Percentiles rank a stretch among this genome's conserved stretches.
phyloP scores from a whole-genome alignment of 768 basidiomycete species.

The Gelatoporia subvermispora region DNA sequence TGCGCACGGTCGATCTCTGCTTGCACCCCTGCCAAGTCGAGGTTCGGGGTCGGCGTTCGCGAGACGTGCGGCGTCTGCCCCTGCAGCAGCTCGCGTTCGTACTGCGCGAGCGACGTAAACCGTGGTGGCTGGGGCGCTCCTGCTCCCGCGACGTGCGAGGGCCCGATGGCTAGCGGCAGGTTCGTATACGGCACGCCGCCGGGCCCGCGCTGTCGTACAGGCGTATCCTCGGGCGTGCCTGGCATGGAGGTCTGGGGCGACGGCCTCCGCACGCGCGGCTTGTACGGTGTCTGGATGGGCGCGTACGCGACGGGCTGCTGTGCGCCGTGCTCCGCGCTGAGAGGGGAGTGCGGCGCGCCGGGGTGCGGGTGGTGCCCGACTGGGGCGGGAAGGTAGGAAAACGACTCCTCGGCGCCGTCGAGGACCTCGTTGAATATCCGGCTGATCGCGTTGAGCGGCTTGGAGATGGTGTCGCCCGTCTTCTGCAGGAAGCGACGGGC shows the following conservation, averaged over 20 bases:
- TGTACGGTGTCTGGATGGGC: conserved; percentile 61
- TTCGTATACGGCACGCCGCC: conserved; percentile 37
- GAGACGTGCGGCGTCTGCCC: conserved; percentile 41
- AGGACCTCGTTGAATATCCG: conserved; percentile 84
- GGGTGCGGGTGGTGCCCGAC: conserved; percentile 56
- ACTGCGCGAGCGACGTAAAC: conserved; percentile 37
- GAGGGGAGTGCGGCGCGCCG: conserved; percentile 38
- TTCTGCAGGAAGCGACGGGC: conserved; percentile 81
- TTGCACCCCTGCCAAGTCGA: conserved; percentile 68
- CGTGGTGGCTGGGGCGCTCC: conserved; percentile 21
- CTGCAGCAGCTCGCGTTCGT: conserved; percentile 22
- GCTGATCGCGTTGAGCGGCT: conserved; percentile 84
- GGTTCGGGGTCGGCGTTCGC: conserved; percentile 62
- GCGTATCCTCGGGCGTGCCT: conserved; percentile 42
- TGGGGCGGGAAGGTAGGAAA: conserved; percentile 62
- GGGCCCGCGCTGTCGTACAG: conserved; percentile 33
- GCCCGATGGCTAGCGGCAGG: conserved; percentile 44
- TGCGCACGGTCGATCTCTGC: conserved; percentile 76
- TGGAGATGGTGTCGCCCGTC: conserved; percentile 87
- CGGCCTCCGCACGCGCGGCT: conserved; percentile 59
- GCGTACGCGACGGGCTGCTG: conserved; percentile 13
- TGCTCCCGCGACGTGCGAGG: conserved; percentile 35
- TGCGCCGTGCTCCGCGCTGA: conserved; percentile 24
- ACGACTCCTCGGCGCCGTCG: conserved; percentile 63
- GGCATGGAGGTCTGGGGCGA: conserved; percentile 20